Evolutionary conservation across 768 basidiomycete species (phyloP).

Genomic region (Sarcodon sp.): DNA sequence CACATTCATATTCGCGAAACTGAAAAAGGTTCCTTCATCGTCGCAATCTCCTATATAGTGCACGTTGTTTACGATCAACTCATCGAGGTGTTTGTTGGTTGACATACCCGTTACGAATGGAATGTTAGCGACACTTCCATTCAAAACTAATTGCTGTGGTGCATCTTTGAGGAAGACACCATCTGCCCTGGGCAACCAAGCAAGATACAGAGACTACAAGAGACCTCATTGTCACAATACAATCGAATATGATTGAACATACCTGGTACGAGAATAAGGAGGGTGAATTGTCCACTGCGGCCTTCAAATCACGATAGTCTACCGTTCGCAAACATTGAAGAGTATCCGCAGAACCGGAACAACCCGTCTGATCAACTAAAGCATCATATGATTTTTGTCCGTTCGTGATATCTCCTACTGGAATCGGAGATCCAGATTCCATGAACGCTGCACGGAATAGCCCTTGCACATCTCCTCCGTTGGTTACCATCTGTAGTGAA

Average conservation of each 20-base stretch:
- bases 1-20: constrained; percentile 14
- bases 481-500: constrained; percentile 13
- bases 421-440: constrained; percentile 12
- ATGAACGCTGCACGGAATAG: constrained; percentile 23
- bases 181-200: constrained; percentile 38
- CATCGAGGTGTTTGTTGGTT: too few species aligned
- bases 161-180: constrained; percentile 33
- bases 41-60: constrained; percentile 14
- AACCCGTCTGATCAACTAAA: constrained; percentile 26
- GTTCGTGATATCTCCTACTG: constrained; percentile 4
- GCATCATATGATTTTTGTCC: constrained; percentile 27
- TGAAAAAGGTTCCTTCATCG: constrained; percentile 42
- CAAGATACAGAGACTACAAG: constrained; percentile 26
- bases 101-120: constrained; percentile 31
- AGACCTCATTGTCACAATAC: background rate
- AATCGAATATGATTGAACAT: background rate
- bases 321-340: constrained; percentile 30
- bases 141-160: constrained; percentile 26
- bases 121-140: constrained; percentile 32
- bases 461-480: constrained; percentile 12
- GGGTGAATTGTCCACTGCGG: constrained; percentile 20
- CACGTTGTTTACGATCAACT: background rate
- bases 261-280: constrained; percentile 20
- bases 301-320: constrained; percentile 17
- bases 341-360: constrained; percentile 19